phyloP scores from a whole-genome alignment of 192 early-diverging fungal genomes.

The Coemansia guatemalensis region DNA sequence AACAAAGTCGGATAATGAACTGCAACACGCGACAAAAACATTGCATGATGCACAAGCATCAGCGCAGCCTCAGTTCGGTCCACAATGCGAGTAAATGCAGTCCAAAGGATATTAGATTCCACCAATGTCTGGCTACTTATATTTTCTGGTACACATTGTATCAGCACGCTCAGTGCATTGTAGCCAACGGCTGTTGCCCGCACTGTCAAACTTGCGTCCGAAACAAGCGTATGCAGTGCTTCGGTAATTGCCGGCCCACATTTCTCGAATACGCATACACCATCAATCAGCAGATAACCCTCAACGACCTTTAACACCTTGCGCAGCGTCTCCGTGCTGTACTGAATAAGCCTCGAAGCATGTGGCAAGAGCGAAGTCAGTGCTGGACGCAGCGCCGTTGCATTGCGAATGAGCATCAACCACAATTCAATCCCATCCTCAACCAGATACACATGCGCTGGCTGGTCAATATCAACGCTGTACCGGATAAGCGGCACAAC shows the following conservation, averaged over 20 bases:
- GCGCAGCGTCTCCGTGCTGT: slow-evolving; percentile 74
- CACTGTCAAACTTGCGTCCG: slow-evolving; percentile 21
- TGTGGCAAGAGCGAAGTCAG: slow-evolving; percentile 64
- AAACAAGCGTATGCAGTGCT: slow-evolving; percentile 30
- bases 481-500: slow-evolving; percentile 74
- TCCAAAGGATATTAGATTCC: slow-evolving; percentile 32
- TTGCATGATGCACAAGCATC: slow-evolving; percentile 27
- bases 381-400: slow-evolving; percentile 51
- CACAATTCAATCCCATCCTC: slow-evolving; percentile 93
- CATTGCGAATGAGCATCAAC: slow-evolving; percentile 77
- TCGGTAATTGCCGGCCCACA: slow-evolving; percentile 21
- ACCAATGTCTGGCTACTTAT: slow-evolving; percentile 7
- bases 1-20: slow-evolving; percentile 39
- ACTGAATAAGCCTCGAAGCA: slow-evolving; percentile 64
- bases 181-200: slow-evolving; percentile 35
- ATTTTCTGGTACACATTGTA: slow-evolving; percentile 33
- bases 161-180: slow-evolving; percentile 28
- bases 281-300: slow-evolving; percentile 71
- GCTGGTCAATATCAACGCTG: slow-evolving; percentile 65
- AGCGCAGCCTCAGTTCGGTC: slow-evolving; percentile 32
- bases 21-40: slow-evolving; percentile 36
- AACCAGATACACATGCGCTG: slow-evolving; percentile 74
- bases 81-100: slow-evolving; percentile 34
- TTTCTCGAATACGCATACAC: slow-evolving; percentile 10
- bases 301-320: slow-evolving; percentile 82